Evolutionary conservation across 805 yeast species (phyloP).

Genomic region (Candida qinlingensis): DNA sequence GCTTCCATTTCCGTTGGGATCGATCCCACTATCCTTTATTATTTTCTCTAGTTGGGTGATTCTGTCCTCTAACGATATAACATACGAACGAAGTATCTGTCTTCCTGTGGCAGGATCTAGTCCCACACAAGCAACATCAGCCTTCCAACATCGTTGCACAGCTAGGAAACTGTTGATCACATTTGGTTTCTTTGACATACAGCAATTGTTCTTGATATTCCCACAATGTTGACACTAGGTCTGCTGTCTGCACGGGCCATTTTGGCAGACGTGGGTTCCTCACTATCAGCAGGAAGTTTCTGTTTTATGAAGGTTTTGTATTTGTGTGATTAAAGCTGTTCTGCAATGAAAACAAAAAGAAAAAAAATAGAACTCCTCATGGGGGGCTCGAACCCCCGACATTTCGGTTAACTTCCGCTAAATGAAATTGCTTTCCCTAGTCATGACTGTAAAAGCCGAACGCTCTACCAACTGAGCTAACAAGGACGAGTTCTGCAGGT

Average conservation of each 20-base stretch:
- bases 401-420: conserved; percentile 15
- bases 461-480: conserved; percentile 15
- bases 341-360: no score
- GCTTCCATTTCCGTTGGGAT: conserved; percentile 20
- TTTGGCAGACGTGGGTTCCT: neutral
- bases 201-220: conserved; percentile 61
- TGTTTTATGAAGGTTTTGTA: neutral
- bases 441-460: conserved; percentile 14
- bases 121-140: conserved; percentile 72
- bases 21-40: conserved; percentile 39
- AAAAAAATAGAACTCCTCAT: conserved; percentile 14
- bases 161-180: conserved; percentile 53
- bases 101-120: conserved; percentile 86
- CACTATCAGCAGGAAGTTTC: neutral
- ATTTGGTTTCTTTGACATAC: conserved; percentile 77
- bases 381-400: conserved; percentile 18
- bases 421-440: conserved; percentile 2
- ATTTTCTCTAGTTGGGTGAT: conserved; percentile 50
- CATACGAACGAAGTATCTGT: conserved; percentile 76
- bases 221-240: conserved; percentile 26
- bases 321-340: neutral
- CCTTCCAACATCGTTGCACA: conserved; percentile 52
- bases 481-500: conserved; percentile 13
- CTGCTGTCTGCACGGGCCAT: neutral
- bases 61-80: conserved; percentile 64